Evolutionary conservation across 768 basidiomycete species (phyloP), one percentile per base, ranked within the genome.

Genomic region (Mycena rebaudengoi): DNA sequence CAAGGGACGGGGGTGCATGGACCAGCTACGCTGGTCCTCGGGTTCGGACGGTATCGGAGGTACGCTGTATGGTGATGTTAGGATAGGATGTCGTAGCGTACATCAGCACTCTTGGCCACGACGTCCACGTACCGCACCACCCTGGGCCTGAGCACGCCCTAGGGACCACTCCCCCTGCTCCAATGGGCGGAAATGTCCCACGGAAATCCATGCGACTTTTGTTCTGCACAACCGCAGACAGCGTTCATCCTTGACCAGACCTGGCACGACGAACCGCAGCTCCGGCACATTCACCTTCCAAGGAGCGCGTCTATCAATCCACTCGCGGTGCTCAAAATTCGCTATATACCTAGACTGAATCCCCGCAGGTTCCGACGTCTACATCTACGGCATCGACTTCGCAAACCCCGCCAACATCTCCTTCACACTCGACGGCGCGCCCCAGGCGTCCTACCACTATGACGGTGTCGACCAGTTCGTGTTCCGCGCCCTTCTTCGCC

Each of bases 301-400:
- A 35, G 65, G 65, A 62, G 43, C 39, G 55, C 33, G 1, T 25
- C 2, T 30, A 3, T 50, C 28, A n/a, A n/a, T 12, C 20, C 7
- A 13, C 12, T 26, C 23, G 11, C 7, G 5, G 7, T 11, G 11
- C 7, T 48, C 28, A 5, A n/a, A n/a, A 21, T 51, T 25, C 6
- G 2, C 23, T 48, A 20, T 29, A 11, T 30, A 21, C 25, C 8
- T 10, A 25, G 2, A 43, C 29, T 21, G 21, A 5, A 5, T 2
- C 23, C 16, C n/a, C 33, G 26, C 25, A 54, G 29, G 20, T 30
- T 11, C 44, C n/a, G 40, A 30, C 20, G 33, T 66, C 5, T 61
- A 39, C 48, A 44, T 66, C 56, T 67, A 53, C 46, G 65, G 65
- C 21, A 67, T 67, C 51, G 65, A 62, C 44, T 44, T 62, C 39